phyloP scores from a whole-genome alignment of 1,284 basidiomycete species.

The Ustilago tritici region DNA sequence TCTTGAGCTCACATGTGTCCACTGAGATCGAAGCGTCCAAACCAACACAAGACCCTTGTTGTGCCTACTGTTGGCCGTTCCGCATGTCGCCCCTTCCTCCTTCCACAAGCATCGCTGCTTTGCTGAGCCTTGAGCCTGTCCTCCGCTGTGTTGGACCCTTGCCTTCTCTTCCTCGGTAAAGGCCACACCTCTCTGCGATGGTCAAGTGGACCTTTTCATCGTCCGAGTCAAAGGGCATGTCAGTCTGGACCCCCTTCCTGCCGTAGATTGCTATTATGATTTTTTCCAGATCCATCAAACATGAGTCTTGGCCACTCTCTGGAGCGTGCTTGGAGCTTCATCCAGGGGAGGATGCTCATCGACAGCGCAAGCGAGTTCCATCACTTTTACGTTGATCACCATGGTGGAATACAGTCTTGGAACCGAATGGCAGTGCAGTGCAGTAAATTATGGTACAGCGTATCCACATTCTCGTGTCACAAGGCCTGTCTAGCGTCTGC shows the following conservation, averaged over 20 bases:
- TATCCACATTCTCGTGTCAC: background rate
- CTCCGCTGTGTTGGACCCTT: background rate
- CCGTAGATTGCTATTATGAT: background rate
- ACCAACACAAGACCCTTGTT: background rate
- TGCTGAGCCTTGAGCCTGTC: conserved; percentile 2
- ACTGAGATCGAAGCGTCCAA: background rate
- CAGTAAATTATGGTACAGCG: too few relatives aligned
- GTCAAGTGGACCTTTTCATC: background rate
- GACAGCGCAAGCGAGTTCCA: too few relatives aligned
- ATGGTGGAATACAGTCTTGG: background rate
- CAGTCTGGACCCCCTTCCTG: background rate
- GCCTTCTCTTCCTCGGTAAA: background rate
- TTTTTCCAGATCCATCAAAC: background rate
- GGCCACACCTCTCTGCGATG: background rate
- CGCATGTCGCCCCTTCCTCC: background rate
- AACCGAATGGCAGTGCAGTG: too few relatives aligned
- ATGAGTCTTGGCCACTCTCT: too few relatives aligned
- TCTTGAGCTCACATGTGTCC: background rate
- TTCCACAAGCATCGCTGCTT: conserved; percentile 2
- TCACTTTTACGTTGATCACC: background rate
- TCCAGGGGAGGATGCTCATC: too few relatives aligned
- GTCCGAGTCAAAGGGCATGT: background rate
- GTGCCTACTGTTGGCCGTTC: background rate
- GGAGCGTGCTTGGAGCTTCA: too few relatives aligned
- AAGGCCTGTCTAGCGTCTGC: background rate